Evolutionary conservation across 192 early-diverging fungal species (phyloP).

Genomic region (Coemansia sp.): DNA sequence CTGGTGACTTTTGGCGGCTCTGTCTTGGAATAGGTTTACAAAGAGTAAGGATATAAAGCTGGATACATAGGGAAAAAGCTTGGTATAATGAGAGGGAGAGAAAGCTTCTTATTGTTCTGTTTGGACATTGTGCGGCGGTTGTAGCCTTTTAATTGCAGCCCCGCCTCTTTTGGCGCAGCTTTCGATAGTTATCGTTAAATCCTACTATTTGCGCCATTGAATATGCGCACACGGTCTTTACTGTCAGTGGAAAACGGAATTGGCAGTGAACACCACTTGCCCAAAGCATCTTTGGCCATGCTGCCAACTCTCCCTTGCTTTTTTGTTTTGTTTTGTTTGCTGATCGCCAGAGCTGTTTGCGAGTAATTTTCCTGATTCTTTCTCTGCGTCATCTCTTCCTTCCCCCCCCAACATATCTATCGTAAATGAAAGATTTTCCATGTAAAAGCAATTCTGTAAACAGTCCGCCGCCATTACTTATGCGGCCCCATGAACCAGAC

Average conservation of each 20-base stretch:
- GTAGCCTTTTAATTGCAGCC: constrained; percentile 5
- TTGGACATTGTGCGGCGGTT: neutral
- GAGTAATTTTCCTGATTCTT: neutral
- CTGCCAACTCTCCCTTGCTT: neutral
- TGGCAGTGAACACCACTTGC: neutral
- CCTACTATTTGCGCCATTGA: neutral
- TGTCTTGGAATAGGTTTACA: neutral
- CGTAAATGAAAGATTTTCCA: neutral
- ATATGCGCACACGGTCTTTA: neutral
- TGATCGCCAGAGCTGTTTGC: neutral
- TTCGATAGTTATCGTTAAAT: neutral
- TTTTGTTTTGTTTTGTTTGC: neutral
- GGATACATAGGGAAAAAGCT: neutral
- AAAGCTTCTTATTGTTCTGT: neutral
- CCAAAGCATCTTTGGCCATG: neutral
- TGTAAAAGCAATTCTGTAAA: neutral
- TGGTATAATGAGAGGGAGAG: neutral
- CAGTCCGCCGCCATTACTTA: constrained; percentile 9
- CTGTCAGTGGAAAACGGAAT: neutral
- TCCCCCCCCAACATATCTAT: neutral
- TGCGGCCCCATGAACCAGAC: constrained; percentile 6
- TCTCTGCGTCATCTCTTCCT: neutral
- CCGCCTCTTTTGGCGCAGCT: neutral
- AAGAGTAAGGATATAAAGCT: neutral
- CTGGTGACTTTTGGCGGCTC: neutral